Conservation (phyloP, 2,329 filamentous ascomycete genomes). For the Colletotrichum musae region DNA sequence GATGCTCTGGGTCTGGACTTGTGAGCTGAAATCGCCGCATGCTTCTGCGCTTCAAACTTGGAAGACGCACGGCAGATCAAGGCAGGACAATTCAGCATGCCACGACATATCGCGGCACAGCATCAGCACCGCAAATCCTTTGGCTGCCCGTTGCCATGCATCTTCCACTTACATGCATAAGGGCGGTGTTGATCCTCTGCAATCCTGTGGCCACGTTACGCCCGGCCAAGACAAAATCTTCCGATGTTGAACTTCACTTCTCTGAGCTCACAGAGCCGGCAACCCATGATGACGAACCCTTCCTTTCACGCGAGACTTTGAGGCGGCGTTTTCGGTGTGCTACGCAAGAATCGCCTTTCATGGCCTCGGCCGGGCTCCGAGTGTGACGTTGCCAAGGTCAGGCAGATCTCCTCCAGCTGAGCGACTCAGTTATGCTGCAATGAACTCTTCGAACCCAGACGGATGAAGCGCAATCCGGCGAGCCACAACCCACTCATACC, state of each 20-base stretch:
- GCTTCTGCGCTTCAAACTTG: slow-evolving; percentile 13
- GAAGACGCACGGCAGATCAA: slow-evolving; percentile 14
- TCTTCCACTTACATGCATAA: background rate
- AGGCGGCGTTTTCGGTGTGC: background rate
- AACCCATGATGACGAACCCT: slow-evolving; percentile 18
- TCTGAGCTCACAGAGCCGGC: background rate
- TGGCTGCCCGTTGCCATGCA: background rate
- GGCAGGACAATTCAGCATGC: slow-evolving; percentile 13
- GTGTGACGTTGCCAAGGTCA: slow-evolving; percentile 14
- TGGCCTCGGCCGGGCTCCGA: slow-evolving; percentile 19
- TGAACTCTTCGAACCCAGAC: slow-evolving; percentile 6
- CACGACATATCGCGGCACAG: slow-evolving; percentile 25
- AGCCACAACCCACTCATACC: background rate
- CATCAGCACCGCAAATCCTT: slow-evolving; percentile 20
- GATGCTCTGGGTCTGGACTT: slow-evolving; percentile 2
- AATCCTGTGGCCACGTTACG: slow-evolving; percentile 29
- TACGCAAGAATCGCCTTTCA: background rate
- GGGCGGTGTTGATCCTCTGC: slow-evolving; percentile 2
- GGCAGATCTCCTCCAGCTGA: slow-evolving; percentile 2
- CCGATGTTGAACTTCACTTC: slow-evolving; percentile 5
- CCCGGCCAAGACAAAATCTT: slow-evolving; percentile 23
- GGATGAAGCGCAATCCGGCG: background rate
- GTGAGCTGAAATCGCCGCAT: background rate
- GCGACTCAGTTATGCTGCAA: slow-evolving; percentile 11
- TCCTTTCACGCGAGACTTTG: background rate